Percentiles rank a stretch among this genome's conserved stretches.
Conservation (phyloP, 305 asterid genomes). For the Fraxinus albicans region DNA sequence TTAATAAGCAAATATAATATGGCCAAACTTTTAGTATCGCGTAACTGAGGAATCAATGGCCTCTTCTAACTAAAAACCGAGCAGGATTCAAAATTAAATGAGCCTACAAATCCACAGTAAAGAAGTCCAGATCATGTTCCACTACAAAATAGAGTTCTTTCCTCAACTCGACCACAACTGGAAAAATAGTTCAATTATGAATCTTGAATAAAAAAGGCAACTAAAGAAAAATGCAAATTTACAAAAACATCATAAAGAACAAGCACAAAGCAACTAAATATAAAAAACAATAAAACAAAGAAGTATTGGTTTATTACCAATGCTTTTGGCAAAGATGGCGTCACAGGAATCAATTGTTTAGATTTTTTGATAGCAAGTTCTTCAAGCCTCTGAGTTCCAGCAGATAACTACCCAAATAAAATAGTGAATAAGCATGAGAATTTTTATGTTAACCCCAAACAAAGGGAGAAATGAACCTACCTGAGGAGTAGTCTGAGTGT, state of each 20-base stretch:
- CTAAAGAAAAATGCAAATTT: constrained; percentile 1
- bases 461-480: constrained; percentile 32
- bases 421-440: constrained; percentile 24
- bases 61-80: constrained; percentile 10
- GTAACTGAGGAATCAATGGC: neutral
- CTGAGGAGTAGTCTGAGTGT: constrained; percentile 68
- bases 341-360: constrained; percentile 78
- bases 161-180: neutral
- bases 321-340: constrained; percentile 65
- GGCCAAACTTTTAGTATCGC: neutral
- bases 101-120: neutral
- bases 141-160: neutral
- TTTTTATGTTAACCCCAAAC: neutral
- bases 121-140: neutral
- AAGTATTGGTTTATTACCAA: constrained; percentile 46
- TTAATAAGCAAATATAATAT: neutral
- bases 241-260: constrained; percentile 2
- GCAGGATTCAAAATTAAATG: constrained; percentile 8
- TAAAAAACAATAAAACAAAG: constrained; percentile 10
- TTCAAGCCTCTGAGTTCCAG: constrained; percentile 73
- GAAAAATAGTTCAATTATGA: neutral
- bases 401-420: constrained; percentile 43
- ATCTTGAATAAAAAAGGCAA: neutral
- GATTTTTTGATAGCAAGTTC: constrained; percentile 83
- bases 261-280: constrained; percentile 2